Evolutionary conservation across 768 basidiomycete species (phyloP).

Genomic region (Lactifluus pinguis): DNA sequence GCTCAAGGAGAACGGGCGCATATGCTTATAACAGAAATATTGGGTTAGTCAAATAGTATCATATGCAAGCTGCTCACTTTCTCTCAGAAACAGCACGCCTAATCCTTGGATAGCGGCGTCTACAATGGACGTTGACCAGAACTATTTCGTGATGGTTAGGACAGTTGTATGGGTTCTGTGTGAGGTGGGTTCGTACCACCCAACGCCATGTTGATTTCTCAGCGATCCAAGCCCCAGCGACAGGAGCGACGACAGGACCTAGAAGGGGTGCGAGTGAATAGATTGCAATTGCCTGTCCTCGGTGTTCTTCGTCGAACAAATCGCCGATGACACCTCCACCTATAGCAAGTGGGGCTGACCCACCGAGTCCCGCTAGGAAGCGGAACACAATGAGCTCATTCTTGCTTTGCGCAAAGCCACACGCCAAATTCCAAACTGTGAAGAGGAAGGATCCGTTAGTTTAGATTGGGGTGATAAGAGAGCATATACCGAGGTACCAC

Average conservation of each 20-base stretch:
- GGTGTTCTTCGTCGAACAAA: conserved; percentile 49
- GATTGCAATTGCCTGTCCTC: conserved; percentile 55
- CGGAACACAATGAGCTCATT: conserved; percentile 57
- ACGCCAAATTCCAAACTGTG: conserved; percentile 47
- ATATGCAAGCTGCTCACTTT: conserved; percentile 39
- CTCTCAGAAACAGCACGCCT: conserved; percentile 50
- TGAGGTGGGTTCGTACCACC: conserved; percentile 40
- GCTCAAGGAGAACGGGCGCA: conserved; percentile 31
- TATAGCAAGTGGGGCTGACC: conserved; percentile 54
- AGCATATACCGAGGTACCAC: conserved; percentile 47
- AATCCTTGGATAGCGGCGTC: conserved; percentile 44
- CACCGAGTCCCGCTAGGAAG: conserved; percentile 62
- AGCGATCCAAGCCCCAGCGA: conserved; percentile 60
- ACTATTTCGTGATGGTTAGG: conserved; percentile 28
- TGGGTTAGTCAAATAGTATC: not conserved
- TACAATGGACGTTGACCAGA: conserved; percentile 60
- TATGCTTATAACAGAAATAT: conserved; percentile 20
- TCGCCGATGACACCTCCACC: conserved; percentile 68
- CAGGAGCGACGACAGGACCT: conserved; percentile 57
- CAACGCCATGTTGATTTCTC: conserved; percentile 62
- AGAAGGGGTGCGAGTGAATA: conserved; percentile 59
- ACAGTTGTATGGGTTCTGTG: not conserved
- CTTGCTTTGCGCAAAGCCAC: conserved; percentile 50
- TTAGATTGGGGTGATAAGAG: not conserved
- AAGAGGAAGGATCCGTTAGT: not conserved